Evolutionary conservation across 2,329 filamentous ascomycete species (phyloP), one percentile per base, ranked within the genome.

Genomic region (Ceratocystis eucalypticola): DNA sequence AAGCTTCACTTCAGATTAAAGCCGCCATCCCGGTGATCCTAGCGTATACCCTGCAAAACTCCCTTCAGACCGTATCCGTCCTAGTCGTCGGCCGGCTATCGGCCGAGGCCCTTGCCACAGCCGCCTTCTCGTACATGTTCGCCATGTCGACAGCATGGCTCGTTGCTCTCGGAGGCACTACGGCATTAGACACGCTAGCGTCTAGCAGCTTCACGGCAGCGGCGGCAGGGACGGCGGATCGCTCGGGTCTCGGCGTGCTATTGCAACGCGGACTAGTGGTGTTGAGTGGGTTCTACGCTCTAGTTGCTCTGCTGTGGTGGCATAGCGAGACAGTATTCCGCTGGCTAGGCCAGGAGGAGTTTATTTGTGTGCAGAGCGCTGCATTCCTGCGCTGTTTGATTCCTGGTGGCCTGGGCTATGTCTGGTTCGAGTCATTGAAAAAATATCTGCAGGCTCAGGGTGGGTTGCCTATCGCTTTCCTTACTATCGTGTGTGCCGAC

Each of bases 91-190:
- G 91, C 8, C 85, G 89, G 2, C 77, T 91, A 0, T 92, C 88
- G 0, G 87, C 91, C 0, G 88, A 94, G 74, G 85, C 90, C 1
- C 77, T 96, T 5, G 89, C 91, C 0, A 89, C 88, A 0, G 87
- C 89, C 0, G 90, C 91, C 0, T 96, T 96, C 72, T 89, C 88
- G 1, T 93, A 94, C 78, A 96, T 96, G 91, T 96, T 96, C 71
- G 91, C 91, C 65, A 91, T 93, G 88, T 86, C 88, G 25, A 91
- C 89, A 0, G 91, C 86, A 0, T 95, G 91, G 90, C 81, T 96
- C 46, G 88, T 96, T 68, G 91, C 87, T 0, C 81, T 96, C 3
- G 91, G 91, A 33, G 91, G 91, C 6, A 92, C 89, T 0, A 96
- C 89, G 0, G 91, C 91, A 0, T 81, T 96, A 55, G 91, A 96